Base-by-base conservation (phyloP, 192 early-diverging fungal genomes). In the Kappamyces sp. region DNA sequence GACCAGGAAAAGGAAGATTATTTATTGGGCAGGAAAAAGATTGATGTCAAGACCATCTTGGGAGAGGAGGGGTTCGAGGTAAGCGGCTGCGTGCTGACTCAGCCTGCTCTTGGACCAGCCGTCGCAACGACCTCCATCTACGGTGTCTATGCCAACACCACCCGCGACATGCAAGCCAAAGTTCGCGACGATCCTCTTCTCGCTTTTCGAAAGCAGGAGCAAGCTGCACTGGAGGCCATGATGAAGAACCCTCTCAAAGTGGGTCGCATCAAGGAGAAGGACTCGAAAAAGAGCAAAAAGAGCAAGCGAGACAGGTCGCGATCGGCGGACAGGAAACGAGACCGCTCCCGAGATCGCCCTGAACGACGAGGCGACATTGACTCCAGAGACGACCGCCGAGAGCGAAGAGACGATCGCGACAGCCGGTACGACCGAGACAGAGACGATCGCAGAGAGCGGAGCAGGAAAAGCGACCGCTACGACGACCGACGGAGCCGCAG, bases 161-260 rank as follows among this genome's bases (percentile, higher is more conserved):
- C 83, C 41, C 75, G 86, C 5, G 95, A 98, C 61, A 75, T 84
- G 9, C 80, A 84, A 55, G 72, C 86, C 46, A 98, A 98, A 66
- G 79, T 89, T 31, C 65, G 92, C 50, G 93, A 97, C 65, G 95
- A 98, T 69, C 95, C 95, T 4, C 65, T 98, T 57, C 69, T 93
- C 15, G 82, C 83, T 7, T 97, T 98, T 60, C 91, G 92, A 66
- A 77, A 85, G 55, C 74, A 86, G 37, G 91, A 98, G 66, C 92
- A 93, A 58, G 84, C 74, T 5, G 79, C 84, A 13, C 70, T 95
- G 49, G 82, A 92, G 58, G 67, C 80, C 2, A 77, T 90, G 60
- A 70, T 90, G 52, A 81, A 78, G 47, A 91, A 91, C 57, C 88
- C 89, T 8, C 55, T 85, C 34, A 65, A 75, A 42, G 63, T 82